Evolutionary conservation across 345 rosid genomes (phyloP), one percentile per base, ranked within the genome.

Genomic region (Camelina hispida): DNA sequence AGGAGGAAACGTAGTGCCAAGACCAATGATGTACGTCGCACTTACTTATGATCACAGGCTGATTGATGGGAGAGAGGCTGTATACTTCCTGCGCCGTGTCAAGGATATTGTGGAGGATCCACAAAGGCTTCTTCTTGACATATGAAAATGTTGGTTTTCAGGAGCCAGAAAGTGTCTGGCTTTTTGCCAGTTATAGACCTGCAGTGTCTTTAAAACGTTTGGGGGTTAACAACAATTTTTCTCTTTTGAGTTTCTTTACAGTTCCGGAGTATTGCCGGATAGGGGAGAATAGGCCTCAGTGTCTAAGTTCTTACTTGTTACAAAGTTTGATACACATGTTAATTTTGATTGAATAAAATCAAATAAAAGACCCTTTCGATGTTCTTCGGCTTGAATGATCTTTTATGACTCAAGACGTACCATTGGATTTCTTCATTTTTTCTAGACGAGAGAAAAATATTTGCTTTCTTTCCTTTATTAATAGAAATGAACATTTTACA

Each of bases 11-110:
- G 74, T 91, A 42, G 87, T 85, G n/a, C 85, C 97, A 0, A 84
- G 97, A 84, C 97, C 97, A 55, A 91, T 91, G 97, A 91, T 89
- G 97, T 91, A 91, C 71, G 83, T 91, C 9, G 92, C 97, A 12
- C 85, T 91, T 7, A 91, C 97, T 0, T 91, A 91, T 40, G 97
- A 91, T 75, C 94, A 91, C 75, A 78, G 97, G 84, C 85, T 91
- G 54, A 91, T 91, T 51, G 97, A 91, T 78, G 97, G 97, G 60
- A 89, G 97, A 87, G 97, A 91, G 88, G 97, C 97, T 1, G 94
- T 91, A 46, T 87, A 84, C 78, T 91, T 87, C 88, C 68, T 91
- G 78, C 94, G 97, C 7, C 94, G 91, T 25, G 87, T 91, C 60
- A 91, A 91, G 79, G 97, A 91, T 73, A 91, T 91, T 11, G 88